phyloP scores from a whole-genome alignment of 495 filamentous ascomycete species.

The Aspergillus affinis region DNA sequence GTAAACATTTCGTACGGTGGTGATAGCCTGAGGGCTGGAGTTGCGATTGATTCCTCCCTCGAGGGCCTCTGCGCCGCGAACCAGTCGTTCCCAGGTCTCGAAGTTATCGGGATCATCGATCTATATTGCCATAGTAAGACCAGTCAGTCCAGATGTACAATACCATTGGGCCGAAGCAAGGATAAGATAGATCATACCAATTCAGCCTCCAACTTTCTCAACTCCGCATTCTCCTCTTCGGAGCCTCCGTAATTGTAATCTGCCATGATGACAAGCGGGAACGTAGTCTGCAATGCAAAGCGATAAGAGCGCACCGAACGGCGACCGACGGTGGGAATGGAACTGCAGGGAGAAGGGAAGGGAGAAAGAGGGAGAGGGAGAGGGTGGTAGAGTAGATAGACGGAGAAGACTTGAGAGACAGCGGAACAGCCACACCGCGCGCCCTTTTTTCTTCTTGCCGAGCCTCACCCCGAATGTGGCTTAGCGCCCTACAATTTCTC shows the following conservation, averaged over 20 bases:
- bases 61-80: constrained; percentile 75
- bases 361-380: neutral
- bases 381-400: neutral
- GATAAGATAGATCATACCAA: constrained; percentile 54
- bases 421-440: constrained; percentile 7
- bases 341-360: neutral
- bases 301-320: neutral
- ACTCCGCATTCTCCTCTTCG: constrained; percentile 83
- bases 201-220: constrained; percentile 73
- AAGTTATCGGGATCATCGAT: constrained; percentile 85
- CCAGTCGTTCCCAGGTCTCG: constrained; percentile 92
- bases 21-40: constrained; percentile 91
- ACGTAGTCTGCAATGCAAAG: neutral
- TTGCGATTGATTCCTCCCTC: constrained; percentile 96
- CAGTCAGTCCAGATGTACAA: constrained; percentile 1
- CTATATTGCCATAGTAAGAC: constrained; percentile 22
- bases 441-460: constrained; percentile 23
- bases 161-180: constrained; percentile 1
- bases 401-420: constrained; percentile 3
- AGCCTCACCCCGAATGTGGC: constrained; percentile 16
- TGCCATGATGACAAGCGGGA: constrained; percentile 37
- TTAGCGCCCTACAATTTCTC: constrained; percentile 26
- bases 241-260: constrained; percentile 71
- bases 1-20: constrained; percentile 77
- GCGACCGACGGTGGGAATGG: neutral